A percentile compares a stretch with the other conserved stretches of the same genome.
These are phyloP conservation scores for Patellifolia procumbens DNA, from an alignment of 179 eudicot species.

Conservation along the genomic window DNA sequence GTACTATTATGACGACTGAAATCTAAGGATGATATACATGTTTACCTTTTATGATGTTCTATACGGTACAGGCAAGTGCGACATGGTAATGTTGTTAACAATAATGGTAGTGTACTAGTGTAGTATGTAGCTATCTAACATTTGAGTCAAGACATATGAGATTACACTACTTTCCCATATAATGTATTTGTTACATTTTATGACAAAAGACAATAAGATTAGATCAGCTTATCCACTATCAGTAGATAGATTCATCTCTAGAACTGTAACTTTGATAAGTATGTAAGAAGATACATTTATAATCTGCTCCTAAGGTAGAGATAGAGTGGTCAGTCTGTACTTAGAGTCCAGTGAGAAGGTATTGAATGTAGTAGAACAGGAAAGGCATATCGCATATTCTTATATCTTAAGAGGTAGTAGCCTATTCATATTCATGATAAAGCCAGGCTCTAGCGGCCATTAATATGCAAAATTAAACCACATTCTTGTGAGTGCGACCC, in stretches of 20 bases:
- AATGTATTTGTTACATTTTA: neutral
- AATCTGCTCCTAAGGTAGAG: neutral
- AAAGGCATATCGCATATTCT: neutral
- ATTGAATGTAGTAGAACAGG: neutral
- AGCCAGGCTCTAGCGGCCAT: neutral
- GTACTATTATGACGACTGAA: no score
- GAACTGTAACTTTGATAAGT: no score
- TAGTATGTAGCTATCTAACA: no score
- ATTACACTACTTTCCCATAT: neutral
- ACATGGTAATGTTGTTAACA: neutral
- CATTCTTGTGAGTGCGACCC: neutral
- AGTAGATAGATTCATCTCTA: neutral
- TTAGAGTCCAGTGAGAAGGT: neutral
- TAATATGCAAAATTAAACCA: neutral
- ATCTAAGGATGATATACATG: no score
- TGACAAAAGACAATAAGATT: neutral
- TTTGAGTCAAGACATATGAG: no score
- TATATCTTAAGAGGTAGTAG: neutral
- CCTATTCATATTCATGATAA: neutral
- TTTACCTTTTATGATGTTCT: no score
- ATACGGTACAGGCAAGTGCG: neutral
- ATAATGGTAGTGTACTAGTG: neutral
- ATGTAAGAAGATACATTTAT: neutral
- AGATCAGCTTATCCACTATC: neutral
- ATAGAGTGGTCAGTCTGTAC: neutral